Conservation (phyloP, 306 rosid genomes). For the Aeschynomene evenia region DNA sequence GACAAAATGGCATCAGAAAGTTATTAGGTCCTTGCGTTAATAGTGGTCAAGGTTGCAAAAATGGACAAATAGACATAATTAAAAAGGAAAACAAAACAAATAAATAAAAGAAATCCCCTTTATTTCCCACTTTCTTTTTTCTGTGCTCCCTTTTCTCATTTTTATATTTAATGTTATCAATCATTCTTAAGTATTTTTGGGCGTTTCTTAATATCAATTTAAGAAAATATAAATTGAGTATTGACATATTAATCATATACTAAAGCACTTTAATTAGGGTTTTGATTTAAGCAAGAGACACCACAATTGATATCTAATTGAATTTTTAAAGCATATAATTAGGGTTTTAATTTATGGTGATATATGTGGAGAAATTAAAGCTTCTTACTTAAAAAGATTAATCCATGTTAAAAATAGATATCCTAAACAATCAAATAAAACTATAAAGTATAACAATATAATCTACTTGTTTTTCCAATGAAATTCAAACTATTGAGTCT, state of each 20-base stretch:
- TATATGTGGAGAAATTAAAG: no score
- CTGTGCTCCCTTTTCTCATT: background rate
- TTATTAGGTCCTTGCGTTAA: slow-evolving; percentile 12
- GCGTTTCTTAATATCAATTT: background rate
- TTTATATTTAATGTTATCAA: background rate
- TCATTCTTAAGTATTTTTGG: background rate
- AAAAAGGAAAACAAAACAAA: background rate
- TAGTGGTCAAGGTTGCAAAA: background rate
- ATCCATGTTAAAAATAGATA: no score
- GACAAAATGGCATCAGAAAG: background rate
- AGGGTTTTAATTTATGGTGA: no score
- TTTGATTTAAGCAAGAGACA: no score
- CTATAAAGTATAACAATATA: no score
- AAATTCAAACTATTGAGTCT: background rate
- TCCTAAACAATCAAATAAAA: no score
- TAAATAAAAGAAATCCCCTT: background rate
- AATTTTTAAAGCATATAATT: no score
- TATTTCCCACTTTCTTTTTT: background rate
- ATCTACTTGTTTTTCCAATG: background rate
- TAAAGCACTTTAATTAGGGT: no score
- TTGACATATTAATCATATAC: no score
- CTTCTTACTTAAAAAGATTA: no score
- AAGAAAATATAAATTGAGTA: background rate
- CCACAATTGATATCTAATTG: no score
- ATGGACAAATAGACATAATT: background rate